Evolutionary conservation across 768 basidiomycete species (phyloP).

Genomic region (Podaxis mareebaensis): DNA sequence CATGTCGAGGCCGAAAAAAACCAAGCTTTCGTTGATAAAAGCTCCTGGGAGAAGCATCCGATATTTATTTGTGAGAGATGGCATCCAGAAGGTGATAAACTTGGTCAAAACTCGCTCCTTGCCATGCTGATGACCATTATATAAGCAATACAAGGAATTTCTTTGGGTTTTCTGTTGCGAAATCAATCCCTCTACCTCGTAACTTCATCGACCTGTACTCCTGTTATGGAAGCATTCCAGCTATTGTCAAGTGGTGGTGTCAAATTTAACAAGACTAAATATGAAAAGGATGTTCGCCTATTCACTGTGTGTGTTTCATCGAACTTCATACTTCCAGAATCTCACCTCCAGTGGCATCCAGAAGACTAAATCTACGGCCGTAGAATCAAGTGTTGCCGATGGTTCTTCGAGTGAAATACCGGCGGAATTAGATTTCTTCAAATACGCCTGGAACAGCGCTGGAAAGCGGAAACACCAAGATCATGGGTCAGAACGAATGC

Average conservation of each 20-base stretch:
- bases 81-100: not conserved
- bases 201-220: not conserved
- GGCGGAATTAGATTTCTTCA: slow-evolving; percentile 88
- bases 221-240: slow-evolving; percentile 81
- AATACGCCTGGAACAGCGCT: slow-evolving; percentile 63
- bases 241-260: slow-evolving; percentile 85
- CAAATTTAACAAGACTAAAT: slow-evolving; percentile 76
- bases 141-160: not conserved
- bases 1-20: not conserved
- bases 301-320: slow-evolving; percentile 58
- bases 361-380: slow-evolving; percentile 11
- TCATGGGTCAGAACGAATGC: slow-evolving; percentile 22
- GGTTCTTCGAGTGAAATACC: slow-evolving; percentile 54
- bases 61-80: not conserved
- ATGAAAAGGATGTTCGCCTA: slow-evolving; percentile 65
- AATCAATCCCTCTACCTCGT: not conserved
- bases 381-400: slow-evolving; percentile 15
- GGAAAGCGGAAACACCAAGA: slow-evolving; percentile 50
- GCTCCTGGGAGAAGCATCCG: not conserved
- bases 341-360: not conserved
- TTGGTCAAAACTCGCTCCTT: no score
- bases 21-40: not conserved
- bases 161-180: not conserved
- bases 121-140: not conserved
- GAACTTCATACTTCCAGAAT: not conserved